These are phyloP conservation scores for Lachancea mirantina DNA, from an alignment of 805 yeast species.

Conservation along the genomic window DNA sequence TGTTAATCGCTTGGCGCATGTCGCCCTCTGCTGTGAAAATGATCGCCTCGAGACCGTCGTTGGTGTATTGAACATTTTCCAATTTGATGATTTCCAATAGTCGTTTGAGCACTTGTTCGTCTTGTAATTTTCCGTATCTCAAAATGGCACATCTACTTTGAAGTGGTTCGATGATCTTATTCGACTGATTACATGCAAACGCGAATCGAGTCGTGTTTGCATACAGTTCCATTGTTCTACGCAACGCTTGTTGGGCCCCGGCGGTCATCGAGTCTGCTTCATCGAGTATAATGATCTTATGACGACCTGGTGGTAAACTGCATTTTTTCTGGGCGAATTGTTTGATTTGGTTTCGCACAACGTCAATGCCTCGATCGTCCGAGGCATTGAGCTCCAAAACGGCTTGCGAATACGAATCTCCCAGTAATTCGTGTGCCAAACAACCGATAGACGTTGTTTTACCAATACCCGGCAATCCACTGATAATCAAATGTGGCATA, in stretches of 20 bases:
- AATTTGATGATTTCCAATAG: slow-evolving; percentile 59
- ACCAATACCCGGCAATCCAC: slow-evolving; percentile 97
- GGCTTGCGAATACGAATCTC: slow-evolving; percentile 67
- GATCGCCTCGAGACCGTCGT: slow-evolving; percentile 88
- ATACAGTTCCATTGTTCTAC: slow-evolving; percentile 92
- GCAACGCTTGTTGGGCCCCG: slow-evolving; percentile 90
- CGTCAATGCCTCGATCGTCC: slow-evolving; percentile 96
- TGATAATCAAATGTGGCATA: slow-evolving; percentile 92
- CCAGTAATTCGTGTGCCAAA: slow-evolving; percentile 76
- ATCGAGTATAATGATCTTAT: slow-evolving; percentile 86
- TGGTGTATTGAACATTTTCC: slow-evolving; percentile 71
- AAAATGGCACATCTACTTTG: slow-evolving; percentile 95
- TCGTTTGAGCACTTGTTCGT: slow-evolving; percentile 76
- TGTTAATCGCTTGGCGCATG: slow-evolving; percentile 96
- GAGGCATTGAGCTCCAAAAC: slow-evolving; percentile 91
- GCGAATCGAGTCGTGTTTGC: slow-evolving; percentile 96
- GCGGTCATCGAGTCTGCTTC: slow-evolving; percentile 97
- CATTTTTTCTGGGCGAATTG: slow-evolving; percentile 95
- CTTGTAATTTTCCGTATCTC: slow-evolving; percentile 72
- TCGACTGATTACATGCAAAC: slow-evolving; percentile 94
- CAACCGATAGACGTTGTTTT: slow-evolving; percentile 92
- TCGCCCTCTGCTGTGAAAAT: slow-evolving; percentile 97
- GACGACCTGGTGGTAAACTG: slow-evolving; percentile 78
- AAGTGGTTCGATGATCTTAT: slow-evolving; percentile 91
- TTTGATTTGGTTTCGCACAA: slow-evolving; percentile 87